Evolutionary conservation across 2,329 filamentous ascomycete species (phyloP).

Genomic region (Aspergillus piperis): DNA sequence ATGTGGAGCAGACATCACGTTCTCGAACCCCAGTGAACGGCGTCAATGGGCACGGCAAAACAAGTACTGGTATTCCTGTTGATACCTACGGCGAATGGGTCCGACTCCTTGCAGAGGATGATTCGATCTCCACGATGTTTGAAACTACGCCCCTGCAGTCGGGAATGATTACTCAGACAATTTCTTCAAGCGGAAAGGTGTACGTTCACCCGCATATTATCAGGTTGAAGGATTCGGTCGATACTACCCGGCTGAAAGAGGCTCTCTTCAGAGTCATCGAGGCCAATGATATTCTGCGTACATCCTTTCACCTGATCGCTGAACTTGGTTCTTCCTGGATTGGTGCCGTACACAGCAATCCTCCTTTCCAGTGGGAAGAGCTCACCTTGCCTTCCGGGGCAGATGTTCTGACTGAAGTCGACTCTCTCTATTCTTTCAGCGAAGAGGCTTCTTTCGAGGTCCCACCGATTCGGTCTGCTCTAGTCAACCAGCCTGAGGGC

Average conservation of each 20-base stretch:
- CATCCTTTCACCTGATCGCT: constrained; percentile 42
- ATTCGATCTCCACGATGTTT: constrained; percentile 30
- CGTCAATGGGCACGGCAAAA: not conserved
- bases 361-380: constrained; percentile 24
- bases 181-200: constrained; percentile 53
- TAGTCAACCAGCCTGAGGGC: constrained; percentile 33
- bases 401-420: constrained; percentile 17
- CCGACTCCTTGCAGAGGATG: constrained; percentile 18
- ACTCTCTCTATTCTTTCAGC: constrained; percentile 17
- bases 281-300: constrained; percentile 66
- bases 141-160: constrained; percentile 77
- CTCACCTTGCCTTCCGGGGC: constrained; percentile 18
- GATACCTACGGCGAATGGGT: constrained; percentile 18
- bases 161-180: constrained; percentile 73
- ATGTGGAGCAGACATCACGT: constrained; percentile 17
- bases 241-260: constrained; percentile 49
- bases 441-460: constrained; percentile 23
- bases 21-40: constrained; percentile 9
- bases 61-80: not conserved
- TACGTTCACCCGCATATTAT: constrained; percentile 78
- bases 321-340: constrained; percentile 28
- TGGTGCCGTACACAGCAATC: constrained; percentile 29
- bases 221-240: constrained; percentile 48
- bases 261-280: constrained; percentile 60
- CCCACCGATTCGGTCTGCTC: constrained; percentile 37